Base-by-base conservation (phyloP, 2,329 filamentous ascomycete genomes). In the Pezicula neosporulosa region DNA sequence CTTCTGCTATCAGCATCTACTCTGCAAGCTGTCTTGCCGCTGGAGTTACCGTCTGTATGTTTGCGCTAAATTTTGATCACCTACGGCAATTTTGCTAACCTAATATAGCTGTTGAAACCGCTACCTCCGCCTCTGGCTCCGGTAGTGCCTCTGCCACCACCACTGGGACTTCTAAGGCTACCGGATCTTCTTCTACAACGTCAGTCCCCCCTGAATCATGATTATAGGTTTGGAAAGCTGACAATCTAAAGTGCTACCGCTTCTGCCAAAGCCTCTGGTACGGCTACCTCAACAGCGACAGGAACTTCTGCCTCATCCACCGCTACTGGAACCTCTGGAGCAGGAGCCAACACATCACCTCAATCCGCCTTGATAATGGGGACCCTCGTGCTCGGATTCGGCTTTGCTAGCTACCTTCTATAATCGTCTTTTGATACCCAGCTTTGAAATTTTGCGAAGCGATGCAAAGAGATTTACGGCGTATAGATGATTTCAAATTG, bases 41-140 rank as follows among this genome's bases (percentile, higher is more conserved):
- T 35, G 52, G 52, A 44, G 41, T 54, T 27, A 54, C 52, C 41
- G 59, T 60, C 49, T 47, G 58, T 60, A 58, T 30, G 56, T 42
- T 13, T 6, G 19, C 21, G 21, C 42, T 43, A 13, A 37, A 37
- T 16, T 30, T 39, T 4, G 10, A 35, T 21, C 38, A 15, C 13
- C 35, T 13, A 5, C 45, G 16, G 46, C 24, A 8, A 38, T 19
- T 16, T 50, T 38, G 28, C 47, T 54, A 28, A 53, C 28, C 47
- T 41, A 19, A 30, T 39, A n/a, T 44, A 47, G 50, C 54, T 50
- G 53, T 56, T 50, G 37, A 52, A 28, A 45, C 49, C 27, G 43
- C 55, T 27, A 49, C 54, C 33, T 56, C 55, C 28, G 41, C 54
- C 21, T 45, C 56, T 4, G 49, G 43, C 37, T 45, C 51, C 8